Conservation (phyloP, 2,329 filamentous ascomycete genomes). For the Coniochaeta sp. region DNA sequence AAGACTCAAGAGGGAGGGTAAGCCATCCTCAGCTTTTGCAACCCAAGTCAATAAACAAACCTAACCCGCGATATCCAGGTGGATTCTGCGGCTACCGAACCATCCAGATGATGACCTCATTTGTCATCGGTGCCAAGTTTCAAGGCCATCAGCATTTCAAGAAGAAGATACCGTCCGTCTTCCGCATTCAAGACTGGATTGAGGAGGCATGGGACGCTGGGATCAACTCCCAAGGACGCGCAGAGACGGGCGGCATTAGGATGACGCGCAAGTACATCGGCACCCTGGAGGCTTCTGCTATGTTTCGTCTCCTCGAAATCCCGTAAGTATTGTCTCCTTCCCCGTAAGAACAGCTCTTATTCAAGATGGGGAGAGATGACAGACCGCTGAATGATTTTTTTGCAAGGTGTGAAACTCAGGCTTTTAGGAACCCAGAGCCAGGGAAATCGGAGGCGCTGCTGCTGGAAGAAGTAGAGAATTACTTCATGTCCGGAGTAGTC, state of each 20-base stretch:
- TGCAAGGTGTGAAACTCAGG: conserved; percentile 52
- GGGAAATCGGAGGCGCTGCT: conserved; percentile 47
- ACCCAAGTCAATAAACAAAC: background rate
- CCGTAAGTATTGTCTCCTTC: conserved; percentile 34
- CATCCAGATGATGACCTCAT: conserved; percentile 84
- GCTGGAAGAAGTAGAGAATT: conserved; percentile 61
- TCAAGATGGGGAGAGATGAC: background rate
- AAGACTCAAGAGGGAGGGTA: conserved; percentile 69
- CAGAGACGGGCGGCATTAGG: conserved; percentile 79
- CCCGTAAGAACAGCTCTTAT: no score
- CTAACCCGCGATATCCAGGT: conserved; percentile 31
- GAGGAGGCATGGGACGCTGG: conserved; percentile 83
- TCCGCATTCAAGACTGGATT: conserved; percentile 78
- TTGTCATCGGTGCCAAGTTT: conserved; percentile 54
- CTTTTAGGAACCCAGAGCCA: conserved; percentile 42
- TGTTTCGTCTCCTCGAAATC: conserved; percentile 64
- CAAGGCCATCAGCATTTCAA: conserved; percentile 52
- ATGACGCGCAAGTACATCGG: conserved; percentile 95
- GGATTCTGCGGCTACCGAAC: conserved; percentile 95
- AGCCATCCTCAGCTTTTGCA: background rate
- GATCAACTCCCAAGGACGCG: conserved; percentile 65
- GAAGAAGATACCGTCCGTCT: conserved; percentile 61
- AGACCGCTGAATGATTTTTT: background rate
- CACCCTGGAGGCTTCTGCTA: conserved; percentile 73
- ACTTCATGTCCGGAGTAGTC: conserved; percentile 56